Conservation (phyloP, 345 rosid genomes). For the Eucalyptus regnans region DNA sequence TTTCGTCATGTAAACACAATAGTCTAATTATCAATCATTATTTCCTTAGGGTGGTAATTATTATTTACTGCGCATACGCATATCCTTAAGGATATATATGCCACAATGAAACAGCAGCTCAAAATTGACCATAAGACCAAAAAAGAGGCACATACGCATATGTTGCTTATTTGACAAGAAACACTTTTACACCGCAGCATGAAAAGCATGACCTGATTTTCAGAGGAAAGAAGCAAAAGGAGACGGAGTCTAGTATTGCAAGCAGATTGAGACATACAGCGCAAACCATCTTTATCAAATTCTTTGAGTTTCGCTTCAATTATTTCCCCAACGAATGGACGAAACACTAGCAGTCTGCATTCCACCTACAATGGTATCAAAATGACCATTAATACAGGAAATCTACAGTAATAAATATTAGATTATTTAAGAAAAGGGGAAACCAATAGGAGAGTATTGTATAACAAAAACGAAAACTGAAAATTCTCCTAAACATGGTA, state of each 20-base stretch:
- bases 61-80: neutral
- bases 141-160: neutral
- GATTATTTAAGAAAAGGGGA: neutral
- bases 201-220: neutral
- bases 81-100: neutral
- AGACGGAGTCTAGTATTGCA: neutral
- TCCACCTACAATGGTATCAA: conserved; percentile 35
- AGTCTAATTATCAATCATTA: neutral
- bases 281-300: conserved; percentile 58
- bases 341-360: conserved; percentile 68
- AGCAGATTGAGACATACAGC: conserved; percentile 36
- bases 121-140: neutral
- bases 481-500: neutral
- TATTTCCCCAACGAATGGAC: conserved; percentile 85
- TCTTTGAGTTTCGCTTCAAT: conserved; percentile 69
- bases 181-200: neutral
- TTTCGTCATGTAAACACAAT: neutral
- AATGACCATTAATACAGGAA: neutral
- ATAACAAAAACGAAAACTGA: neutral
- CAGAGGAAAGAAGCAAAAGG: neutral
- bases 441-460: neutral
- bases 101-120: neutral
- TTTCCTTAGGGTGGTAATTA: neutral
- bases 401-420: neutral
- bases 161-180: neutral